These are phyloP conservation scores for Penicillium angulare DNA, from an alignment of 495 filamentous ascomycete species.

Conservation along the genomic window DNA sequence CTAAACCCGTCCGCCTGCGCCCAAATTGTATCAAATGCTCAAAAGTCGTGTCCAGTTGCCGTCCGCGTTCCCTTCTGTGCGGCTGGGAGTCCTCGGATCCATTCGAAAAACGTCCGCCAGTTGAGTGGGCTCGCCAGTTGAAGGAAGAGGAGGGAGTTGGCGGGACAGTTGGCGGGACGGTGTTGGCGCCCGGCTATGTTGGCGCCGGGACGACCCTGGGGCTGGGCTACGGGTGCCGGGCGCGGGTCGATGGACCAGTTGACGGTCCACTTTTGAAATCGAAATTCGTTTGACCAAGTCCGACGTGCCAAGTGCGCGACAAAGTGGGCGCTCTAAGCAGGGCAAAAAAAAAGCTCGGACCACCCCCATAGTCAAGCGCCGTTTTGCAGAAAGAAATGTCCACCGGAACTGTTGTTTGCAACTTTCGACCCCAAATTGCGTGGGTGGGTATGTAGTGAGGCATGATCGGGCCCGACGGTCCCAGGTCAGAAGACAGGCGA, in stretches of 20 bases:
- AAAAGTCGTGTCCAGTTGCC: background rate
- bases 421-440: background rate
- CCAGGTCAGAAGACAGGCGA: background rate
- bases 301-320: too few relatives aligned
- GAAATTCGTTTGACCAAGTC: background rate
- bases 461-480: constrained; percentile 2
- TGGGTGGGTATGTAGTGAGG: constrained; percentile 22
- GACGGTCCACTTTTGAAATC: background rate
- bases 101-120: too few relatives aligned
- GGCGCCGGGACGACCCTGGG: too few relatives aligned
- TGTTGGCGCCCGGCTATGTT: too few relatives aligned
- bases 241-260: too few relatives aligned
- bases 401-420: background rate
- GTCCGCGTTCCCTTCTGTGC: too few relatives aligned
- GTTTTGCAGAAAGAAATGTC: constrained; percentile 3
- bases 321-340: background rate
- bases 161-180: too few relatives aligned
- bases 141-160: too few relatives aligned
- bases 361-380: constrained; percentile 12
- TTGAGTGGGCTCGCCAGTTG: background rate
- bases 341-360: constrained; percentile 1
- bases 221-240: too few relatives aligned
- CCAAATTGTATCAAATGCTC: too few relatives aligned
- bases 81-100: too few relatives aligned
- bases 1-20: too few relatives aligned